These are phyloP conservation scores for Eucommia ulmoides DNA, from an alignment of 257 asterid genomes.

Conservation along the genomic window DNA sequence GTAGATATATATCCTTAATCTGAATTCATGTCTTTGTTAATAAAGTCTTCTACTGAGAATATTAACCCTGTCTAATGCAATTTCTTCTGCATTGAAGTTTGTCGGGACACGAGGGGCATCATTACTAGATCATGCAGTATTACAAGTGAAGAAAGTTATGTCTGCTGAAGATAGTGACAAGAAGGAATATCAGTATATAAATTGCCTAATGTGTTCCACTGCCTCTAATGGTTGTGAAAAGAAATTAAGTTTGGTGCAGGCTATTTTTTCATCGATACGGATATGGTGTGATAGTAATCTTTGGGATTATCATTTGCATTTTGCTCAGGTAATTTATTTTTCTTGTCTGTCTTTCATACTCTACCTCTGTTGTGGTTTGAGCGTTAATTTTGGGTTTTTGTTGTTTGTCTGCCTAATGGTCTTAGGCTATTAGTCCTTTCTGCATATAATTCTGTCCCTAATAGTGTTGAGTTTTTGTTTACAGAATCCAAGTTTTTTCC, in stretches of 20 bases:
- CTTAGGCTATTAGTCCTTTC: neutral
- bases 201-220: slow-evolving; percentile 48
- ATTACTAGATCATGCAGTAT: slow-evolving; percentile 55
- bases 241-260: slow-evolving; percentile 45
- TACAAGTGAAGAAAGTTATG: slow-evolving; percentile 43
- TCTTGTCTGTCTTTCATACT: slow-evolving; percentile 11
- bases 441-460: no score
- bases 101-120: slow-evolving; percentile 53
- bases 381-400: neutral
- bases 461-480: slow-evolving; percentile 8
- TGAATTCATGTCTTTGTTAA: no score
- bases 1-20: no score
- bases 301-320: slow-evolving; percentile 78
- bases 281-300: slow-evolving; percentile 78
- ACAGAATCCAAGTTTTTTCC: slow-evolving; percentile 64
- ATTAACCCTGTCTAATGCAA: slow-evolving; percentile 16
- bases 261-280: slow-evolving; percentile 57
- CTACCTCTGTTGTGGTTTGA: neutral
- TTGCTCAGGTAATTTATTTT: slow-evolving; percentile 52
- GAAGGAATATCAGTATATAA: slow-evolving; percentile 52
- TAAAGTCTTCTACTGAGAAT: no score
- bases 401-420: neutral
- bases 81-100: slow-evolving; percentile 51
- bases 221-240: slow-evolving; percentile 28
- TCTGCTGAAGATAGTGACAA: slow-evolving; percentile 37